Base-by-base conservation (phyloP, 306 rosid species). In the Vigna hirtella region DNA sequence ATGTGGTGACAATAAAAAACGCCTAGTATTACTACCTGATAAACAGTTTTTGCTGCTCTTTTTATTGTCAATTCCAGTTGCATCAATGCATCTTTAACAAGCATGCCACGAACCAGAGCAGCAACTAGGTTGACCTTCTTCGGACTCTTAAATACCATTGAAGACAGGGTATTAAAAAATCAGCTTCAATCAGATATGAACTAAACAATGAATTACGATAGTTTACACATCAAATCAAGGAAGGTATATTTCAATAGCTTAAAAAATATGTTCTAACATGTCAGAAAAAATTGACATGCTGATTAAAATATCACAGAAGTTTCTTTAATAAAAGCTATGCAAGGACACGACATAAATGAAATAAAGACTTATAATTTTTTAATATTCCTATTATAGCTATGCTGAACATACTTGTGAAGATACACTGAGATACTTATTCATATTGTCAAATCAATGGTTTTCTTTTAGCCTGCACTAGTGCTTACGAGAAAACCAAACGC, bases 61-160 rank as follows among this genome's bases (percentile, higher is more conserved):
- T 95, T 95, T 22, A 91, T 74, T 12, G 93, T 89, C 80, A 95
- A 82, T 87, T 95, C 93, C 86, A 92, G 83, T 85, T 95, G 98
- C 87, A 92, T 32, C 79, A 92, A 83, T 70, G 98, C 98, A 86
- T 92, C 98, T 81, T 95, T 97, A 81, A 95, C 98, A 51, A 92
- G 98, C 98, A 95, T 95, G 26, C 98, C 98, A 79, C 98, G 96
- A 38, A 92, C 93, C 72, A 92, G 80, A 59, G 95, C 93, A 82
- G 96, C 98, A 69, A 95, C 98, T 92, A 95, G 87, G 89, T 95
- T 95, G 76, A 92, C 80, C 88, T 95, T 95, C 89, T 92, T 95
- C 43, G 98, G 98, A 85, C 97, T 92, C 97, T 95, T 81, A 80
- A 68, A 73, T 73, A 56, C 15, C 50, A 16, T 71, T 32, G 28